Percentiles rank a stretch among this genome's conserved stretches.
Conservation (phyloP, 2,329 filamentous ascomycete genomes). For the Diplodia intermedia region DNA sequence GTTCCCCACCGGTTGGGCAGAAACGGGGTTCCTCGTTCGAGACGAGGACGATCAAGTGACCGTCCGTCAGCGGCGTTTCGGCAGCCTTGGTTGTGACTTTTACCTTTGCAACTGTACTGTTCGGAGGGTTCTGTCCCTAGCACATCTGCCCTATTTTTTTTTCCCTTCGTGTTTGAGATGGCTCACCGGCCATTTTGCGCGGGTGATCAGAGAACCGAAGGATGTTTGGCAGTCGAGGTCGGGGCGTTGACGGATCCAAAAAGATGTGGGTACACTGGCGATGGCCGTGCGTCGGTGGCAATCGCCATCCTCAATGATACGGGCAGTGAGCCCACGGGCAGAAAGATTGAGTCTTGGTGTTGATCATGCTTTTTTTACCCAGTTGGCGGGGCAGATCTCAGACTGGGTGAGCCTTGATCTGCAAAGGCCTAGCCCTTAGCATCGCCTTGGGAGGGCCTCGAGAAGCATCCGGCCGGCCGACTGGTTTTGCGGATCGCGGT, state of each 20-base stretch:
- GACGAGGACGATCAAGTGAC: background rate
- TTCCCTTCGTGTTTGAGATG: background rate
- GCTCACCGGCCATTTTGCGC: background rate
- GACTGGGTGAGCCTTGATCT: background rate
- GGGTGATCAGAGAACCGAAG: background rate
- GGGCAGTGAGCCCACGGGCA: background rate
- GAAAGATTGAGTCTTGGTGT: background rate
- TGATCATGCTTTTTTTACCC: slow-evolving; percentile 1
- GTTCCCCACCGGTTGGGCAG: slow-evolving; percentile 25
- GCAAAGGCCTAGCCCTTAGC: background rate
- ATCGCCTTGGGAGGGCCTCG: background rate
- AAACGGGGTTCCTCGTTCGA: background rate
- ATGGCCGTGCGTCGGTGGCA: slow-evolving; percentile 1
- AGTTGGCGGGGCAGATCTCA: slow-evolving; percentile 8
- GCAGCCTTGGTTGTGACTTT: background rate
- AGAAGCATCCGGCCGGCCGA: too few relatives aligned
- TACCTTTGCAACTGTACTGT: background rate
- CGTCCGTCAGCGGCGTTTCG: slow-evolving; percentile 8
- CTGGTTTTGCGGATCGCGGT: background rate
- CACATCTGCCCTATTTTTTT: background rate
- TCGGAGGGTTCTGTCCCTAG: background rate
- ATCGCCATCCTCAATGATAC: background rate
- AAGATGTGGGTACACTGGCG: background rate
- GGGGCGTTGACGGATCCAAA: background rate
- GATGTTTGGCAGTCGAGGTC: background rate